Evolutionary conservation across 305 asterid species (phyloP).

Genomic region (Rubia occidens): DNA sequence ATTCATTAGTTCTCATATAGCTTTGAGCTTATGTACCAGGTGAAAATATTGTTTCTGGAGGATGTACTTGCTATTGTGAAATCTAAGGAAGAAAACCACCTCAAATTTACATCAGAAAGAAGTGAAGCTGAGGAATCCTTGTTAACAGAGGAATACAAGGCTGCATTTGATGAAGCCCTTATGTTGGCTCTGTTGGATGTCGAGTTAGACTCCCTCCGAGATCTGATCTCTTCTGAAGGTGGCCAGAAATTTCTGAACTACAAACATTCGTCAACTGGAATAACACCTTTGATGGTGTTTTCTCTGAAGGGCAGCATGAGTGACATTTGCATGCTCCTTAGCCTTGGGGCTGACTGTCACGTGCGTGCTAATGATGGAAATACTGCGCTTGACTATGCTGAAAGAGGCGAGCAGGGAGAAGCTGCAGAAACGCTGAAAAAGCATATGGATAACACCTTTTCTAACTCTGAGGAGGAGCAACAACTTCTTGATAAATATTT

Average conservation of each 20-base stretch:
- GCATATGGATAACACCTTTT: slow-evolving; percentile 42
- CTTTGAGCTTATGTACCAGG: slow-evolving; percentile 40
- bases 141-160: slow-evolving; percentile 47
- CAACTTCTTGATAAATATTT: slow-evolving; percentile 63
- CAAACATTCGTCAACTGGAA: slow-evolving; percentile 70
- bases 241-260: slow-evolving; percentile 41
- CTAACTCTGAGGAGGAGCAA: slow-evolving; percentile 40
- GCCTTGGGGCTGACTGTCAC: slow-evolving; percentile 63
- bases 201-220: slow-evolving; percentile 66
- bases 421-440: slow-evolving; percentile 52
- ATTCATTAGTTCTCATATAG: slow-evolving; percentile 17
- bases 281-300: slow-evolving; percentile 86
- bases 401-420: slow-evolving; percentile 44
- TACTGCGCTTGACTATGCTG: slow-evolving; percentile 73
- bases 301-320: slow-evolving; percentile 68
- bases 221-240: slow-evolving; percentile 55
- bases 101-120: slow-evolving; percentile 20
- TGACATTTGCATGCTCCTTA: slow-evolving; percentile 82
- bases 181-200: slow-evolving; percentile 55
- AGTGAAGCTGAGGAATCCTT: slow-evolving; percentile 29
- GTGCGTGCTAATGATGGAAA: slow-evolving; percentile 47
- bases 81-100: slow-evolving; percentile 33
- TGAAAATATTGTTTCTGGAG: slow-evolving; percentile 61
- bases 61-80: slow-evolving; percentile 63
- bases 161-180: slow-evolving; percentile 79